Conservation (phyloP, 208 protist genomes). For the Blechomonas ayalai region DNA sequence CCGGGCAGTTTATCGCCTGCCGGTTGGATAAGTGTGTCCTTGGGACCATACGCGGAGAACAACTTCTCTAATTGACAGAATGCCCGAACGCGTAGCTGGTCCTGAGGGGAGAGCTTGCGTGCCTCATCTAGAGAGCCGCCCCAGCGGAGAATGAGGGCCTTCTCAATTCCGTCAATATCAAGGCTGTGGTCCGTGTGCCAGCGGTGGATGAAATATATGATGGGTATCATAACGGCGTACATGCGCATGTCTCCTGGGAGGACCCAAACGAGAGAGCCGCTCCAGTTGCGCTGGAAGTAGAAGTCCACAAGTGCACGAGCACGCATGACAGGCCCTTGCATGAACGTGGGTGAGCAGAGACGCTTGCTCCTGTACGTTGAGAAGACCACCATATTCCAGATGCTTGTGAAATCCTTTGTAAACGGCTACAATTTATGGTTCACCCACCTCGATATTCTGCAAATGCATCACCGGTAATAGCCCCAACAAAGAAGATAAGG, state of each 20-base stretch:
- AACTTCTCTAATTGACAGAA: conserved; percentile 80
- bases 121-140: conserved; percentile 76
- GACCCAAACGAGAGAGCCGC: conserved; percentile 51
- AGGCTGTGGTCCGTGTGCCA: conserved; percentile 81
- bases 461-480: too few species aligned
- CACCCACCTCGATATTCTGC: too few species aligned
- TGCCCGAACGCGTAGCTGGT: conserved; percentile 73
- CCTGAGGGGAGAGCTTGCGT: conserved; percentile 70
- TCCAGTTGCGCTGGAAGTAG: conserved; percentile 81
- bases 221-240: conserved; percentile 51
- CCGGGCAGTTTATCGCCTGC: conserved; percentile 59
- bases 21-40: conserved; percentile 75
- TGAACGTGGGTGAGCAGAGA: conserved; percentile 52
- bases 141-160: conserved; percentile 83
- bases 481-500: too few species aligned
- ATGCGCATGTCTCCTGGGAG: conserved; percentile 76
- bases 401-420: conserved; percentile 3
- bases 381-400: conserved; percentile 64
- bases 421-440: background rate
- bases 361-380: conserved; percentile 76
- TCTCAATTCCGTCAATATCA: conserved; percentile 59
- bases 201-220: conserved; percentile 83
- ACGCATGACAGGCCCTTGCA: conserved; percentile 56
- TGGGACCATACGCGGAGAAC: conserved; percentile 80
- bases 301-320: conserved; percentile 74